phyloP scores from a whole-genome alignment of 148 eudicot genomes.

The Vaccinium vitisidaea region DNA sequence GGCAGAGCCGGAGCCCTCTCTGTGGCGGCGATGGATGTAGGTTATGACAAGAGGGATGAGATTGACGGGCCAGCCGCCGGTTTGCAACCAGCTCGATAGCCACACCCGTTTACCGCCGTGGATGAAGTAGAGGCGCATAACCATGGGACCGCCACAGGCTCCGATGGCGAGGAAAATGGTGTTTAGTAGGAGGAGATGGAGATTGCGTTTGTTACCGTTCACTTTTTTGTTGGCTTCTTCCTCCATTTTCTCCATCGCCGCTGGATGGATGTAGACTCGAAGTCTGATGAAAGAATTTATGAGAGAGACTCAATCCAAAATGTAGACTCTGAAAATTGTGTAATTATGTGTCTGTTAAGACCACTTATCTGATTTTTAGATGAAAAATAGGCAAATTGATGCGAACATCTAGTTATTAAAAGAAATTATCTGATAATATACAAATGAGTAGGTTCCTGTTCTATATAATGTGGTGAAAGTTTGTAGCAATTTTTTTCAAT shows the following conservation, averaged over 20 bases:
- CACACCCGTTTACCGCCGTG: slow-evolving; percentile 75
- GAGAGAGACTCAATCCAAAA: too few species aligned
- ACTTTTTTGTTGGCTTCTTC: background rate
- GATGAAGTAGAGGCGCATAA: slow-evolving; percentile 66
- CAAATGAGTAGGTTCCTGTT: too few species aligned
- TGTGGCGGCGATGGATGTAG: slow-evolving; percentile 36
- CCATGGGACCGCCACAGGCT: slow-evolving; percentile 54
- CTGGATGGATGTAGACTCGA: too few species aligned
- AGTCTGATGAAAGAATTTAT: too few species aligned
- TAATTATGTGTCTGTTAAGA: too few species aligned
- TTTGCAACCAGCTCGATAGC: slow-evolving; percentile 52
- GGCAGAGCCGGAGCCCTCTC: slow-evolving; percentile 19
- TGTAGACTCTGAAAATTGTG: too few species aligned
- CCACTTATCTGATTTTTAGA: too few species aligned
- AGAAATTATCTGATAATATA: too few species aligned
- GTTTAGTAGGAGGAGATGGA: slow-evolving; percentile 12
- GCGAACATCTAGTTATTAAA: too few species aligned
- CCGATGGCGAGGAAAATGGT: slow-evolving; percentile 39
- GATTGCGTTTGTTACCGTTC: slow-evolving; percentile 8
- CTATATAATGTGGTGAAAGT: too few species aligned
- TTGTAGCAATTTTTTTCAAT: too few species aligned
- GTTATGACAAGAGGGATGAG: slow-evolving; percentile 37
- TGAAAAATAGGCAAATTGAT: too few species aligned
- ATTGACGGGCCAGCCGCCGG: slow-evolving; percentile 60
- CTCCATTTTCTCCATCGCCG: background rate